phyloP scores from a whole-genome alignment of 2,329 filamentous ascomycete genomes.

The Arthrobotrys entomopaga region DNA sequence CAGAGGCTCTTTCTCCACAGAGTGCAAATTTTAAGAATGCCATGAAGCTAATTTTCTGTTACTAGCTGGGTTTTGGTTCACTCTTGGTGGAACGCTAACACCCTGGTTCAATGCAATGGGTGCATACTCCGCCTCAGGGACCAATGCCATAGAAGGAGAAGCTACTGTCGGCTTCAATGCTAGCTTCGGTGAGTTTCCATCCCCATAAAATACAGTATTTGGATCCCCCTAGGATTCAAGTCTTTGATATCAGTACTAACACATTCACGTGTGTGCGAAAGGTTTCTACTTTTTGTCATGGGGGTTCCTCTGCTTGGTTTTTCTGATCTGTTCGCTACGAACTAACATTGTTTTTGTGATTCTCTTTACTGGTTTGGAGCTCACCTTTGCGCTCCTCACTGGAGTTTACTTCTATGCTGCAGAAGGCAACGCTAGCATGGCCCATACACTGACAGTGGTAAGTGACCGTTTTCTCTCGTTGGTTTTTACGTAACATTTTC shows the following conservation, averaged over 20 bases:
- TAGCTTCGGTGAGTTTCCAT: conserved; percentile 43
- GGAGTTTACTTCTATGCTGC: conserved; percentile 66
- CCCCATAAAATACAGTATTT: not conserved
- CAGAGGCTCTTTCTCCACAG: conserved; percentile 10
- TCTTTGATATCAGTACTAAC: conserved; percentile 2
- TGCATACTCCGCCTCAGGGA: conserved; percentile 62
- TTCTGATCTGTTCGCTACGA: conserved; percentile 75
- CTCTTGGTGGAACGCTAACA: conserved; percentile 68
- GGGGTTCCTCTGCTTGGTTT: conserved; percentile 74
- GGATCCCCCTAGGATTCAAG: not conserved
- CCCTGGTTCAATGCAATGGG: conserved; percentile 68
- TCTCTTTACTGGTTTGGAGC: conserved; percentile 73
- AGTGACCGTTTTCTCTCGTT: conserved; percentile 12
- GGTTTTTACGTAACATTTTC: conserved; percentile 25
- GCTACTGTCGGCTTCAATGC: conserved; percentile 53
- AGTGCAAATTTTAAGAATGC: not conserved
- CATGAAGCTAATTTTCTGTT: conserved; percentile 7
- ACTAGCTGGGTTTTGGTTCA: conserved; percentile 67
- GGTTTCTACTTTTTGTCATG: conserved; percentile 73
- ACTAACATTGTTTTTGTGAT: conserved; percentile 77
- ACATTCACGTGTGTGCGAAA: not conserved
- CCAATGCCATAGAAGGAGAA: conserved; percentile 56
- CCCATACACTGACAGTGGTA: conserved; percentile 23
- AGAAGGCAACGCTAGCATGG: conserved; percentile 16
- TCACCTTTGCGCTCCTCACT: conserved; percentile 71